phyloP scores from a whole-genome alignment of 2,329 filamentous ascomycete genomes.

The Verticillium dahliae region DNA sequence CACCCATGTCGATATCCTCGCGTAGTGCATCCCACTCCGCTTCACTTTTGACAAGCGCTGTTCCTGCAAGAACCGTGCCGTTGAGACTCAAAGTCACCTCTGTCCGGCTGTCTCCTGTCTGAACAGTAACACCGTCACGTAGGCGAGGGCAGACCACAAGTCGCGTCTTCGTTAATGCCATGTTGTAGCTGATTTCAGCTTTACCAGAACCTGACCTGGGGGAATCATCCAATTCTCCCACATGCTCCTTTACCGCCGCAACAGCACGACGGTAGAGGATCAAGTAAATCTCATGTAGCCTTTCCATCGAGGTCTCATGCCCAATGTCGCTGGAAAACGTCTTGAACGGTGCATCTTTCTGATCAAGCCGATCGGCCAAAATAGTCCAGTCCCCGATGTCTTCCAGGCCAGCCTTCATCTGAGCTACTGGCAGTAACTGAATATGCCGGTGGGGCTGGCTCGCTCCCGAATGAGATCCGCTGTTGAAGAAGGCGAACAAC shows the following conservation, averaged over 20 bases:
- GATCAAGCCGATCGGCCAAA: constrained; percentile 33
- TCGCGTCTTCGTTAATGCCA: constrained; percentile 48
- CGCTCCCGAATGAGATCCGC: constrained; percentile 60
- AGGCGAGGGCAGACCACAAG: constrained; percentile 50
- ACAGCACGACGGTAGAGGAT: constrained; percentile 39
- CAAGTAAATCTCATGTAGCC: constrained; percentile 37
- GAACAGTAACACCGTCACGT: constrained; percentile 38
- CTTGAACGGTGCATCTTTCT: constrained; percentile 27
- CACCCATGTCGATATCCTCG: constrained; percentile 17
- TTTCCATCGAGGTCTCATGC: constrained; percentile 23
- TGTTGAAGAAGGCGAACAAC: constrained; percentile 65
- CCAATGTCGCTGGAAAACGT: constrained; percentile 33
- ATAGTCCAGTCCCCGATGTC: constrained; percentile 37
- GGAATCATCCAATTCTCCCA: neutral
- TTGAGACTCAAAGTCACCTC: constrained; percentile 46
- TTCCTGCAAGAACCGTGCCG: constrained; percentile 58
- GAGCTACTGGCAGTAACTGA: constrained; percentile 60
- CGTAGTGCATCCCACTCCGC: constrained; percentile 49
- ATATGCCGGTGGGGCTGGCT: constrained; percentile 67
- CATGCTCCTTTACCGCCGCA: constrained; percentile 23
- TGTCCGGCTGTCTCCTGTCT: constrained; percentile 19
- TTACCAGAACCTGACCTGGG: constrained; percentile 23
- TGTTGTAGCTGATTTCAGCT: constrained; percentile 52
- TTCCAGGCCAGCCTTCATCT: constrained; percentile 50
- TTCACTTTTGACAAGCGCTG: constrained; percentile 54